Conservation (phyloP, 352 stramenopile genomes). For the Globisporangium uncinulatum region DNA sequence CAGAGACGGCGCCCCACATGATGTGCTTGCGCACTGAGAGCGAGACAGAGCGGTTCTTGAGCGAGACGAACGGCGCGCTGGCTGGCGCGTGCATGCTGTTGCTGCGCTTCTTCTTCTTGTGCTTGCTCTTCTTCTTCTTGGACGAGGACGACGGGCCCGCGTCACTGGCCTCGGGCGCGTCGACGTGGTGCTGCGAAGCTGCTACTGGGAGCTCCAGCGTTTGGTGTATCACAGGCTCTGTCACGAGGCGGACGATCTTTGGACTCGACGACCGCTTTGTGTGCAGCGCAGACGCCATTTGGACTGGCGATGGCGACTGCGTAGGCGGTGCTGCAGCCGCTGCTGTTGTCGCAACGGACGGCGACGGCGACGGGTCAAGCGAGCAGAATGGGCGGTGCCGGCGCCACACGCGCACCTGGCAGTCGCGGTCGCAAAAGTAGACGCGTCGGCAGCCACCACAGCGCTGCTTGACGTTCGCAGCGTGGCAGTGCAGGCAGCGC, state of each 20-base stretch:
- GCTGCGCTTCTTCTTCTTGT: constrained; percentile 66
- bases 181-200: constrained; percentile 2
- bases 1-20: constrained; percentile 66
- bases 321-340: neutral
- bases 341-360: constrained; percentile 9
- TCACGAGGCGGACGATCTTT: constrained; percentile 41
- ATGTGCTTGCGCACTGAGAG: constrained; percentile 63
- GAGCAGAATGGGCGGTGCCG: constrained; percentile 45
- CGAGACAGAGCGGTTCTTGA: constrained; percentile 61
- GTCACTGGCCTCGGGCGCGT: neutral
- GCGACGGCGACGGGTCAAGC: neutral
- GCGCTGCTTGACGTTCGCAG: constrained; percentile 47
- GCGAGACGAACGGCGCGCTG: constrained; percentile 17
- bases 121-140: constrained; percentile 73
- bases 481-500: constrained; percentile 41
- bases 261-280: constrained; percentile 8
- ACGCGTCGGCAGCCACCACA: constrained; percentile 65
- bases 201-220: constrained; percentile 27
- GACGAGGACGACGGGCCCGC: neutral
- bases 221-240: constrained; percentile 27
- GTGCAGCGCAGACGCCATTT: constrained; percentile 4
- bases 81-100: constrained; percentile 54
- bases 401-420: constrained; percentile 58
- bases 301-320: too few species aligned
- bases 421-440: constrained; percentile 76